Base-by-base conservation (phyloP, 139 green algal genomes). In the Picochlorum sp. region DNA sequence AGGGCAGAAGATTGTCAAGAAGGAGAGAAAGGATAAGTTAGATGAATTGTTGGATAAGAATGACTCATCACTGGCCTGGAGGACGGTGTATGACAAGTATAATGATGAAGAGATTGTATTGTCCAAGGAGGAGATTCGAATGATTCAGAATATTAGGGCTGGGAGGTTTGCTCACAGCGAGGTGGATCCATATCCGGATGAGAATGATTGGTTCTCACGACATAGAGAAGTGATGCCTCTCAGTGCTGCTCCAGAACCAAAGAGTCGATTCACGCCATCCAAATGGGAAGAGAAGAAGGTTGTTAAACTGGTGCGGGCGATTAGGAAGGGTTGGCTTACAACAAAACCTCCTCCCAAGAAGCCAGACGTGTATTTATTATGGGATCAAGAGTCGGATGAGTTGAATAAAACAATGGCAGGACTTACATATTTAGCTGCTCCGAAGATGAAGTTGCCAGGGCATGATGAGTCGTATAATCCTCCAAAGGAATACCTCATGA, bases 391-490 rank as follows among this genome's bases (percentile, higher is more conserved):
- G 66, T 73, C 81, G 62, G 24, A 70, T 34, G 76, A 45, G 4
- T 61, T 47, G 4, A 69, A 72, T 66, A 90, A 93, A 78, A 90
- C 82, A 1, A 80, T 73, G 38, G 70, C 61, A 1, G 86, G 89
- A 2, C 82, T 98, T 7, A 83, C 86, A 0, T 96, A 96, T 79
- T 89, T 98, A 41, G 83, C 93, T 10, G 74, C 93, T 1, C 80
- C 92, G 28, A 96, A 97, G 68, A 76, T 78, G 15, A 81, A 92
- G 68, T 86, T 97, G 69, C 92, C 92, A 3, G 82, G 84, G 4
- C 87, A 96, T 69, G 90, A 84, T 54, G 90, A 97, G 77, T 89
- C 74, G 24, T 98, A 98, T 85, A 95, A 98, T 74, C 93, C 93
- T 7, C 86, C 93, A 0, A 63, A 77, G 24, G 93, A 99, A 77